A percentile compares a stretch with the other conserved stretches of the same genome.
Evolutionary conservation across 306 rosid genomes (phyloP).

Genomic region (Corylus americana): DNA sequence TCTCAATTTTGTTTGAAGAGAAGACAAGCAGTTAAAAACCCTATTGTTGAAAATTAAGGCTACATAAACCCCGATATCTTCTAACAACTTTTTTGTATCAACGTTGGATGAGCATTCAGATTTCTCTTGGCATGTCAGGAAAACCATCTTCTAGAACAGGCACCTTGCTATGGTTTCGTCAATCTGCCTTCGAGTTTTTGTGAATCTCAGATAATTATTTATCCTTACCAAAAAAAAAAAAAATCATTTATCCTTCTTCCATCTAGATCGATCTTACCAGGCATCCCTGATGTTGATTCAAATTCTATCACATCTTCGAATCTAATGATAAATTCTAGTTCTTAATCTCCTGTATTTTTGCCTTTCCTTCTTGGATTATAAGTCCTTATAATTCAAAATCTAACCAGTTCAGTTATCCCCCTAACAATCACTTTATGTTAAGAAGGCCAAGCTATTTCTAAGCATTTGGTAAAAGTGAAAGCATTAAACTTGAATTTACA

Average conservation of each 20-base stretch:
- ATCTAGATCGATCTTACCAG: background rate
- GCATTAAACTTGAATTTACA: background rate
- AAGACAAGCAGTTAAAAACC: background rate
- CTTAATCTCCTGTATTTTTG: background rate
- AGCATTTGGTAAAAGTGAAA: background rate
- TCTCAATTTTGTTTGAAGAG: background rate
- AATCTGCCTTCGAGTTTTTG: background rate
- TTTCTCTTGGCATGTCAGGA: background rate
- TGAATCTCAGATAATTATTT: background rate
- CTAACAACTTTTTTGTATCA: background rate
- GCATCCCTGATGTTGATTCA: background rate
- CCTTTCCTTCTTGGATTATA: background rate
- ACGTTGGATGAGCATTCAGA: background rate
- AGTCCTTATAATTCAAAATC: background rate
- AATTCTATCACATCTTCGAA: background rate
- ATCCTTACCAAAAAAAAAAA: background rate
- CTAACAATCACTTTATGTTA: background rate
- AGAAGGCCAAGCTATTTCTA: background rate
- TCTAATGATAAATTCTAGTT: background rate
- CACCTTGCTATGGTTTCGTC: background rate
- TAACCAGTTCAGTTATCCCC: background rate
- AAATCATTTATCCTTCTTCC: background rate
- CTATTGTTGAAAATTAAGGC: background rate
- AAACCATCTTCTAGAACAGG: background rate
- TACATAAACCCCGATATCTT: background rate